Base-by-base conservation (phyloP, 768 basidiomycete species). In the Lactarius hatsudake region DNA sequence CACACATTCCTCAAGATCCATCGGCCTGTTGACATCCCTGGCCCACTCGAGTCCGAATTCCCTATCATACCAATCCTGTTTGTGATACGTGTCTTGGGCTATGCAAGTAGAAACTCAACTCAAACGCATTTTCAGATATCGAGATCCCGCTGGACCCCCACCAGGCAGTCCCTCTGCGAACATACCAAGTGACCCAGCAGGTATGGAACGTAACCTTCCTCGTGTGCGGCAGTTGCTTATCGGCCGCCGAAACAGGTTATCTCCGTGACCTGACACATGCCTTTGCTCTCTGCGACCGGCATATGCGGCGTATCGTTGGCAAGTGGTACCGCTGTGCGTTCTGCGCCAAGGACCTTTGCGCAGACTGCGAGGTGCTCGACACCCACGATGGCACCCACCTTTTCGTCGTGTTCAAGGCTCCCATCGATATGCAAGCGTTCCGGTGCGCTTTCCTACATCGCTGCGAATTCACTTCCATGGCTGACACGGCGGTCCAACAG, bases 281-380 rank as follows among this genome's bases (percentile, higher is more conserved):
- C 3, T 79, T 83, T 23, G 90, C 94, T 8, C 76, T 94, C 8
- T 98, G 96, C 72, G 96, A 98, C 77, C 85, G 88, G 56, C 96
- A 96, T 75, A 86, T 94, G 81, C 83, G 82, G 34, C 83, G 82
- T 59, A 96, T 97, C 62, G 78, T 81, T n/a, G 96, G 96, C 17
- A 85, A 86, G 71, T 98, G 96, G 96, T 91, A 88, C 77, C 85
- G 90, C 71, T 98, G 96, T 73, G 93, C 87, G 5, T 93, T 94
- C 74, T 97, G 95, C 73, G 82, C 36, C 36, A 38, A 85, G 71
- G 96, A 98, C 74, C 79, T 96, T n/a, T 97, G 96, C 77, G 86
- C 86, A 51, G 83, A 83, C 36, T 96, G 95, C 72, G 91, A 94
- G 75, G 36, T 12, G 12, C 36, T 38, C 30, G 93, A 93, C 73